phyloP scores from a whole-genome alignment of 768 basidiomycete genomes.

The Tulasnella sp. region DNA sequence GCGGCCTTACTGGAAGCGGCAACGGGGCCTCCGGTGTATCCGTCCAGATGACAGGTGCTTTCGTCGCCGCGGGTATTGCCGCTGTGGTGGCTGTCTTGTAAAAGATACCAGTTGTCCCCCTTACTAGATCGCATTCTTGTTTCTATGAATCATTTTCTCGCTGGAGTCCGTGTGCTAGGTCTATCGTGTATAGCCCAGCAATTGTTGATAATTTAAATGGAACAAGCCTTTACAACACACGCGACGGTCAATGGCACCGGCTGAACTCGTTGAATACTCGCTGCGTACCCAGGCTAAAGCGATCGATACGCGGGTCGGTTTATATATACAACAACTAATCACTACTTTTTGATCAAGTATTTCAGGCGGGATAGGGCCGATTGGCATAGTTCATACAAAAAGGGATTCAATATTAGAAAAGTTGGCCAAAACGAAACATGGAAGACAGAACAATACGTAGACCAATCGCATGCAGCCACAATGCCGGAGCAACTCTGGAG shows the following conservation, averaged over 20 bases:
- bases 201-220: background rate
- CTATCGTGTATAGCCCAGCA: background rate
- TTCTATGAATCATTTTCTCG: background rate
- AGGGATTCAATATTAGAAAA: background rate
- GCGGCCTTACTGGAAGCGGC: background rate
- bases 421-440: background rate
- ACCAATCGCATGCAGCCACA: background rate
- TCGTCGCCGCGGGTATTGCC: background rate
- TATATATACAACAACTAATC: background rate
- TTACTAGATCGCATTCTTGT: background rate
- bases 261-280: no score
- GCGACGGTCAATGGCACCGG: no score
- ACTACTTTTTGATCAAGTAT: background rate
- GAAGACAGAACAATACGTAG: background rate
- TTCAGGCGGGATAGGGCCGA: background rate
- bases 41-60: background rate
- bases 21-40: background rate
- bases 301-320: background rate
- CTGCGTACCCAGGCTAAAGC: no score
- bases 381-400: background rate
- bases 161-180: background rate
- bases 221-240: no score
- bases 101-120: background rate
- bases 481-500: background rate
- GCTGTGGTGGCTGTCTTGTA: background rate